phyloP scores from a whole-genome alignment of 2,329 filamentous ascomycete species.

The Cercospora beticola region DNA sequence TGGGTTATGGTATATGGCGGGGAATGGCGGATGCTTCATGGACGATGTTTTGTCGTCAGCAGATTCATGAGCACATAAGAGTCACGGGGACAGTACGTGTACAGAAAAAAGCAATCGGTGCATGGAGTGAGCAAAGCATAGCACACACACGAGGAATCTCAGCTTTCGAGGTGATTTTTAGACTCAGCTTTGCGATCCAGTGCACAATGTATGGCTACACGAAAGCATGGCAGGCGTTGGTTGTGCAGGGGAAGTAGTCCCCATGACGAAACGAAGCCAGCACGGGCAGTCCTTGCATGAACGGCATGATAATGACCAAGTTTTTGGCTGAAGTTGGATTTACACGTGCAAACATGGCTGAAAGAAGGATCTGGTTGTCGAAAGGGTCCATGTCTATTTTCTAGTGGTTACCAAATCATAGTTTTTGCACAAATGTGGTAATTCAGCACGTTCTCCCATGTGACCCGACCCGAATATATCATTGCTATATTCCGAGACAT shows the following conservation, averaged over 20 bases:
- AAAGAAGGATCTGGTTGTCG: neutral
- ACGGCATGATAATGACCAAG: neutral
- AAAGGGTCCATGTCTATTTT: neutral
- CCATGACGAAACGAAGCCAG: neutral
- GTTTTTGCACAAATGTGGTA: neutral
- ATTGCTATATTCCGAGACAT: too few relatives aligned
- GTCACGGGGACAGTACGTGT: neutral
- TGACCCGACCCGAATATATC: neutral
- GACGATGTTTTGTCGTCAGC: neutral
- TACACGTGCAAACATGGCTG: neutral
- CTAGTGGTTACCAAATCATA: neutral
- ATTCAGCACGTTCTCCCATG: neutral
- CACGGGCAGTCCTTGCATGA: neutral
- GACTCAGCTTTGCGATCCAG: neutral
- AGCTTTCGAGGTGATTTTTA: neutral
- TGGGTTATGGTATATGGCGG: neutral
- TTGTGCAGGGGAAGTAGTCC: neutral
- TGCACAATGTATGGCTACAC: neutral
- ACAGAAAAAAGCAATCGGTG: neutral
- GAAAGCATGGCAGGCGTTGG: neutral
- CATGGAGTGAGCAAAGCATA: neutral
- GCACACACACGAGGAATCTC: neutral
- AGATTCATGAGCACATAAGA: neutral
- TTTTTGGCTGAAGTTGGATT: neutral
- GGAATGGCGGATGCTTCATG: neutral